phyloP scores from a whole-genome alignment of 192 early-diverging fungal genomes.

The Entomortierella parvispora region DNA sequence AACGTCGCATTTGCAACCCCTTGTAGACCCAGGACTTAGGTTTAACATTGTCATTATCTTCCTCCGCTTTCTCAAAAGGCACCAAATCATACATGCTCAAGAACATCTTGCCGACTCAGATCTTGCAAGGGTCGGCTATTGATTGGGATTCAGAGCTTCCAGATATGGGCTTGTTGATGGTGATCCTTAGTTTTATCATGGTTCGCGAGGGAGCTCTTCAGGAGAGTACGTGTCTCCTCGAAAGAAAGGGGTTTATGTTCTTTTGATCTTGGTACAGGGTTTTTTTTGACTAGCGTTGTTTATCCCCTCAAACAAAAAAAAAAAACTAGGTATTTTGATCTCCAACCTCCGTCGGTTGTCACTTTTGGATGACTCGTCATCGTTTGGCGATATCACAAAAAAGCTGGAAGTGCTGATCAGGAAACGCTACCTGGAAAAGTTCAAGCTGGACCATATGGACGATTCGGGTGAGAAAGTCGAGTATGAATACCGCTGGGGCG shows the following conservation, averaged over 20 bases:
- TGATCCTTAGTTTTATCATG: constrained; percentile 67
- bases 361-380: constrained; percentile 25
- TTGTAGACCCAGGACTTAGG: not conserved
- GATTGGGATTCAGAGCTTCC: constrained; percentile 52
- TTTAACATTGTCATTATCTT: not conserved
- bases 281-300: not conserved
- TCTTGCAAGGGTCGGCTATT: constrained; percentile 35
- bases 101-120: constrained; percentile 52
- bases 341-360: constrained; percentile 42
- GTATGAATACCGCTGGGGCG: constrained; percentile 67
- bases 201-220: constrained; percentile 60
- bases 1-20: not conserved
- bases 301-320: not conserved
- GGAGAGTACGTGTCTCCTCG: constrained; percentile 46
- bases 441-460: constrained; percentile 45
- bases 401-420: constrained; percentile 55
- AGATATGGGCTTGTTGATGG: constrained; percentile 64
- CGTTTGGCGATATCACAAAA: constrained; percentile 50
- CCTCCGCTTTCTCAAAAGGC: not conserved
- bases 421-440: constrained; percentile 61
- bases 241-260: too few species aligned
- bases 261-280: too few species aligned
- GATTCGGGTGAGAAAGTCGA: constrained; percentile 51
- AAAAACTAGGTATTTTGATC: constrained; percentile 46
- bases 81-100: constrained; percentile 56